Evolutionary conservation across 805 yeast species (phyloP).

Genomic region (Saturnispora saitoi): DNA sequence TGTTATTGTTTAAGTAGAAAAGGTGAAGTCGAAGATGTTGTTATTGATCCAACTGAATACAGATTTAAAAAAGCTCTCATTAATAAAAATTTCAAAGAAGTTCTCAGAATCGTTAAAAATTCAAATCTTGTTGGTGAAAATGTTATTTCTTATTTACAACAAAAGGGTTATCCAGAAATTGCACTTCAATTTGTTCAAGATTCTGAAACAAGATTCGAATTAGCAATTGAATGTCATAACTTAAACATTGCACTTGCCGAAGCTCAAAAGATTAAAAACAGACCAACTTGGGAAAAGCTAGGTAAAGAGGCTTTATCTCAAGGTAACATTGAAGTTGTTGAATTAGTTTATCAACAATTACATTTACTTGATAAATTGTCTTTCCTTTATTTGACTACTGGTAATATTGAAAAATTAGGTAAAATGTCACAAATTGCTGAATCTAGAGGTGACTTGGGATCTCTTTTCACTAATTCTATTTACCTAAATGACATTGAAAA

Average conservation of each 20-base stretch:
- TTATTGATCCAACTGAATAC: constrained; percentile 94
- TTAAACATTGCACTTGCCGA: constrained; percentile 79
- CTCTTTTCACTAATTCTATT: constrained; percentile 75
- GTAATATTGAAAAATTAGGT: constrained; percentile 63
- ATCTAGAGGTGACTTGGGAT: constrained; percentile 70
- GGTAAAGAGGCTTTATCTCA: constrained; percentile 82
- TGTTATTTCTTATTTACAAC: constrained; percentile 88
- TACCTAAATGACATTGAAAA: constrained; percentile 68
- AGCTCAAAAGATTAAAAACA: constrained; percentile 66
- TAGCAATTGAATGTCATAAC: constrained; percentile 91
- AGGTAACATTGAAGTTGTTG: constrained; percentile 81
- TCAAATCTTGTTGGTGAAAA: constrained; percentile 96
- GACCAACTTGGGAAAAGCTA: constrained; percentile 68
- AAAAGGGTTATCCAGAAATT: constrained; percentile 94
- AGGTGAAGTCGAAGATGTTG: constrained; percentile 70
- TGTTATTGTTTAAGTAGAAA: constrained; percentile 78
- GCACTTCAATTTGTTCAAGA: constrained; percentile 96
- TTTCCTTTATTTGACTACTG: constrained; percentile 77
- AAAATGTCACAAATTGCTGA: constrained; percentile 90
- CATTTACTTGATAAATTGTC: constrained; percentile 83
- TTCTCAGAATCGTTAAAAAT: constrained; percentile 74
- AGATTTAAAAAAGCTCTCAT: constrained; percentile 90
- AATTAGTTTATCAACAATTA: constrained; percentile 80
- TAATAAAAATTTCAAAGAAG: constrained; percentile 85
- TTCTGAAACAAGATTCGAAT: constrained; percentile 90